Percentiles rank a stretch among this genome's conserved stretches.
Evolutionary conservation across 352 stramenopile genomes (phyloP).

Genomic region (Pythium folliculosum): DNA sequence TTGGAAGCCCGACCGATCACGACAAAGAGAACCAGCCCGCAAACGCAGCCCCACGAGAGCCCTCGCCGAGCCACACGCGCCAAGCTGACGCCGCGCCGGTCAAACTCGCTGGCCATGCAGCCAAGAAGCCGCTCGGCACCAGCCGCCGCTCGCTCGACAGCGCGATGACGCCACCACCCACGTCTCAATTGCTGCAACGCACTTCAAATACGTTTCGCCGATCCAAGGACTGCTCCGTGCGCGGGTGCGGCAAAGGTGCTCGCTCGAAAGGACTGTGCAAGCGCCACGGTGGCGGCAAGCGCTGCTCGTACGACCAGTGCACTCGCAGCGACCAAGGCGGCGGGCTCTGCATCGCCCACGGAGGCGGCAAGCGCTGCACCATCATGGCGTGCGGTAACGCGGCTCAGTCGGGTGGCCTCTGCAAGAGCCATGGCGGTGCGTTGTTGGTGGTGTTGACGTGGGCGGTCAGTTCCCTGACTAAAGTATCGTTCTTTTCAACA

Average conservation of each 20-base stretch:
- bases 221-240: constrained; percentile 58
- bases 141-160: constrained; percentile 14
- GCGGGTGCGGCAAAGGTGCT: constrained; percentile 71
- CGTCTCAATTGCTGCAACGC: background rate
- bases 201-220: background rate
- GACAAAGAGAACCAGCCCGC: constrained; percentile 23
- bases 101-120: background rate
- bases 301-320: constrained; percentile 60
- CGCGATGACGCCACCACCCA: background rate
- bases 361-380: constrained; percentile 67
- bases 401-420: constrained; percentile 77
- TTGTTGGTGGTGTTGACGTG: background rate
- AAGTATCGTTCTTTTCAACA: too few relatives aligned
- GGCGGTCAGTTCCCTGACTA: background rate
- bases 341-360: constrained; percentile 80
- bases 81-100: background rate
- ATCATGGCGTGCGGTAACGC: constrained; percentile 73
- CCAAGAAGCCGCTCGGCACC: constrained; percentile 20
- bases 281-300: constrained; percentile 81
- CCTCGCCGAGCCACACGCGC: background rate
- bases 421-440: constrained; percentile 87
- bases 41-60: background rate
- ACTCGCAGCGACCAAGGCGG: constrained; percentile 82
- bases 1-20: constrained; percentile 15
- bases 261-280: constrained; percentile 85